Base-by-base conservation (phyloP, 352 stramenopile genomes). In the Globisporangium rhizosaccharum region DNA sequence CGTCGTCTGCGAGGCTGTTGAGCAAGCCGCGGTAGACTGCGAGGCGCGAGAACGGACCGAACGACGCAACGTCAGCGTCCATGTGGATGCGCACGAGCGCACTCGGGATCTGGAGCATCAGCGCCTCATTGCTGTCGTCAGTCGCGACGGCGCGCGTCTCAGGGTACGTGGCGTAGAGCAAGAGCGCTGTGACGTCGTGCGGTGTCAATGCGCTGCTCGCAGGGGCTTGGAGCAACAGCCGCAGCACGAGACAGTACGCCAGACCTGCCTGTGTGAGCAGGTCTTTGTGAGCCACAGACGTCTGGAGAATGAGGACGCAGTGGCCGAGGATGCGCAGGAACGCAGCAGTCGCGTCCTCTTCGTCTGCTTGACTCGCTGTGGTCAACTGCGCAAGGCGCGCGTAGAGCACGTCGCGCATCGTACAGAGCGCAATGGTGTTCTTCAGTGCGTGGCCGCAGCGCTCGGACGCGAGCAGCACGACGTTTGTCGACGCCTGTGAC, bases 221-320 rank as follows among this genome's bases (percentile, higher is more conserved):
- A n/a, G 57, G 57, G n/a, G 70, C 53, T n/a, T 72, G 60, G 10
- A 89, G 51, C 15, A 91, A 52, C 37, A 91, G 33, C 4, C 81
- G 81, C 26, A 88, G 59, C n/a, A 90, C 50, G 9, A 91, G 68
- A 48, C 79, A 86, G 61, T 85, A 86, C 11, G 79, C 75, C 18
- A 93, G 65, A 4, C 79, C 83, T 5, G 82, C 79, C 57, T 90
- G 82, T 0, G 83, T 93, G 6, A 93, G 72, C 55, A 93, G 53
- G 12, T 91, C 81, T 61, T 93, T 93, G 64, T 88, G 79, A n/a
- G 90, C 79, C 23, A 90, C 83, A 18, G 51, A 64, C 2, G 81
- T 90, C 58, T 84, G 70, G 44, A 93, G 53, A 37, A 93, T 67
- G n/a, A 87, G 55, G 46, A 82, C 71, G 55, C 81, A 89, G 46